Percentiles rank a stretch among this genome's conserved stretches.
Evolutionary conservation across 306 rosid genomes (phyloP).

Genomic region (Vigna hirtella): DNA sequence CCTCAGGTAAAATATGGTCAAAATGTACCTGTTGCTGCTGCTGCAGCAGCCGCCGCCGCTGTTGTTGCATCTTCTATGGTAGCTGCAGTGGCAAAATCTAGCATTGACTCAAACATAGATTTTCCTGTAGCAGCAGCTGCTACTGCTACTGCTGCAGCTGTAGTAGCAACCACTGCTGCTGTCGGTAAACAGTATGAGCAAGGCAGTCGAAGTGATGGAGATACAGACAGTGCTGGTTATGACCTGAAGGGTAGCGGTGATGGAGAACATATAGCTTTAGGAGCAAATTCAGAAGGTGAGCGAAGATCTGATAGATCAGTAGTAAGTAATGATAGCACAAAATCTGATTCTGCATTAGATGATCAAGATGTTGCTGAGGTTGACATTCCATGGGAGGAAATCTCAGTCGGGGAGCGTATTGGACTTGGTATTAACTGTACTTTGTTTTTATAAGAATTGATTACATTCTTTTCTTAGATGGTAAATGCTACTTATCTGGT

Average conservation of each 20-base stretch:
- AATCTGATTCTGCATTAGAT: slow-evolving; percentile 77
- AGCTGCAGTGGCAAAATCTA: slow-evolving; percentile 80
- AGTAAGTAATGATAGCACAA: slow-evolving; percentile 70
- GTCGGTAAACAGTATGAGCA: slow-evolving; percentile 83
- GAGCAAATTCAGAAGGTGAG: slow-evolving; percentile 70
- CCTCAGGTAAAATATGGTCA: slow-evolving; percentile 63
- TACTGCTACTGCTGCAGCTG: slow-evolving; percentile 95
- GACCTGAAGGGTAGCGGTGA: slow-evolving; percentile 71
- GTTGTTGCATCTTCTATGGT: slow-evolving; percentile 97
- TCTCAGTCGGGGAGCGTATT: slow-evolving; percentile 90
- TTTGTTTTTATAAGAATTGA: slow-evolving; percentile 44
- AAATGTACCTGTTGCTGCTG: slow-evolving; percentile 89
- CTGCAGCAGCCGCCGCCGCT: slow-evolving; percentile 90
- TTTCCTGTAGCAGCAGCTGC: slow-evolving; percentile 96
- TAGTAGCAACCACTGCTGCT: slow-evolving; percentile 94
- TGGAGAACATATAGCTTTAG: slow-evolving; percentile 54
- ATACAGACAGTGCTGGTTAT: slow-evolving; percentile 57
- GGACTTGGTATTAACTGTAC: slow-evolving; percentile 88
- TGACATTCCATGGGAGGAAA: slow-evolving; percentile 94
- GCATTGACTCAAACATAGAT: slow-evolving; percentile 66
- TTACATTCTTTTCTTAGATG: slow-evolving; percentile 40
- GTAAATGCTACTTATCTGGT: slow-evolving; percentile 34
- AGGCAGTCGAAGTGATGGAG: slow-evolving; percentile 72
- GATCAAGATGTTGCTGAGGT: slow-evolving; percentile 75
- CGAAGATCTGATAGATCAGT: slow-evolving; percentile 75